Evolutionary conservation across 1,284 basidiomycete genomes (phyloP).

Genomic region (Ganoderma boninense): DNA sequence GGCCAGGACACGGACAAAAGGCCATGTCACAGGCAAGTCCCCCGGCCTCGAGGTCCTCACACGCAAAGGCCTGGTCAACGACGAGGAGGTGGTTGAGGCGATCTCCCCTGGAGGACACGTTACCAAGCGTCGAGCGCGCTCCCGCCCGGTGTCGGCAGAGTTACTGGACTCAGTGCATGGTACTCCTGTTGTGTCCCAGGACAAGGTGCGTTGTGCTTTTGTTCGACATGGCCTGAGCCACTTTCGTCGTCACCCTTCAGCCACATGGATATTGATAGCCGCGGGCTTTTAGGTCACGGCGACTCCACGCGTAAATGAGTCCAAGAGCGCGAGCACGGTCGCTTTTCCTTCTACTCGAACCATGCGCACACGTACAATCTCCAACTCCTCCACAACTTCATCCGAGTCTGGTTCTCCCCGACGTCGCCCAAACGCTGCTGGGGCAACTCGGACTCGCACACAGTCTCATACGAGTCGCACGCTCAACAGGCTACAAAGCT

Average conservation of each 20-base stretch:
- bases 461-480: conserved; percentile 39
- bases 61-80: conserved; percentile 32
- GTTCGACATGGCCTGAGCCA: conserved; percentile 11
- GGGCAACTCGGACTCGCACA: conserved; percentile 39
- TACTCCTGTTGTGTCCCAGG: conserved; percentile 40
- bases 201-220: conserved; percentile 36
- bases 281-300: conserved; percentile 22
- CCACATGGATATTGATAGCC: conserved; percentile 27
- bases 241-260: conserved; percentile 26
- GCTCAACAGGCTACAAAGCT: conserved; percentile 49
- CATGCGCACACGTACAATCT: conserved; percentile 37
- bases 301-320: conserved; percentile 34
- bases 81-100: conserved; percentile 67
- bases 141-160: conserved; percentile 72
- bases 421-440: conserved; percentile 34
- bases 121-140: conserved; percentile 72
- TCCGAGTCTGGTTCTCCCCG: conserved; percentile 41
- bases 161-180: conserved; percentile 59
- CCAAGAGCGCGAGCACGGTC: conserved; percentile 34
- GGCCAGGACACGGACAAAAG: conserved; percentile 47
- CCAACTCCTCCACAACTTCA: conserved; percentile 37
- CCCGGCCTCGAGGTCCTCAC: conserved; percentile 32
- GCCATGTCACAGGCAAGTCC: conserved; percentile 22
- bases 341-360: conserved; percentile 38
- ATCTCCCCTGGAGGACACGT: conserved; percentile 79